Conservation (phyloP, 305 asterid species). For the Solanum hybrid region DNA sequence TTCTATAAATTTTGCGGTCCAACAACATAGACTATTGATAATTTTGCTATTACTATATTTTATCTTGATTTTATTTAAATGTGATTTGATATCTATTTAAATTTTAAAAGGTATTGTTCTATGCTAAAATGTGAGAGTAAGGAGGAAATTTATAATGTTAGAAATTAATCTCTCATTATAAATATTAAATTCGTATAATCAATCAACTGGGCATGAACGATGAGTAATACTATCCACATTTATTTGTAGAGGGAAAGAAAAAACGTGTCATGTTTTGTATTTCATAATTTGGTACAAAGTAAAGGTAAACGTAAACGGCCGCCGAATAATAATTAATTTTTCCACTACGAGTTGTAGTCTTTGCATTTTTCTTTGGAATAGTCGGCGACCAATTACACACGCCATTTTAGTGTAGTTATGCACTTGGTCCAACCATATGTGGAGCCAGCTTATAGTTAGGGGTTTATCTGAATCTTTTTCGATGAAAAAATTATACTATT, state of each 20-base stretch:
- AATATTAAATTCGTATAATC: fast-evolving
- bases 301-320: background rate
- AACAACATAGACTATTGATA: no score
- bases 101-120: no score
- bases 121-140: no score
- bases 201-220: no score
- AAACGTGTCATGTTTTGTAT: background rate
- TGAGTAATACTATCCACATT: background rate
- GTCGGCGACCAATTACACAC: background rate
- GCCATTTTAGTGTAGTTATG: background rate
- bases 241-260: background rate
- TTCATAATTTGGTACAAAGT: background rate
- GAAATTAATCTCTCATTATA: no score
- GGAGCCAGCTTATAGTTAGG: no score
- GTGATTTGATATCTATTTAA: no score
- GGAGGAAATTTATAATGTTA: no score
- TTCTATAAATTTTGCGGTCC: no score
- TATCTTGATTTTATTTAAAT: no score
- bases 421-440: background rate
- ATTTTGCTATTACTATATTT: no score
- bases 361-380: background rate
- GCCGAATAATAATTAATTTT: background rate
- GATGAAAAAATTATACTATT: no score
- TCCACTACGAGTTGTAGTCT: background rate
- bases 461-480: fast-evolving